Evolutionary conservation across 805 yeast genomes (phyloP).

Genomic region (Jamesozyma gamospora): DNA sequence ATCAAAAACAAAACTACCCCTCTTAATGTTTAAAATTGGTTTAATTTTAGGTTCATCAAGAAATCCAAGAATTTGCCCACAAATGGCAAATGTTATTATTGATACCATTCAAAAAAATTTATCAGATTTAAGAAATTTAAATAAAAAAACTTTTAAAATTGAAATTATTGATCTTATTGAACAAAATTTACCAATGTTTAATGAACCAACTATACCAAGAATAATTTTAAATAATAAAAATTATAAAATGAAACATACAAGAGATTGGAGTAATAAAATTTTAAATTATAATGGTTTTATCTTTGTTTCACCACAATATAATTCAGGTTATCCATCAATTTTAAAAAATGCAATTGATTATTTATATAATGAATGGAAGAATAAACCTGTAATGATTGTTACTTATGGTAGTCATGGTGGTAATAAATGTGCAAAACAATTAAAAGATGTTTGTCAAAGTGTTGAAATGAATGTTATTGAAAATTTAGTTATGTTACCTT

Average conservation of each 20-base stretch:
- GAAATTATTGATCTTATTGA: slow-evolving; percentile 26
- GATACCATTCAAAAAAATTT: slow-evolving; percentile 5
- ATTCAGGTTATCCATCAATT: slow-evolving; percentile 31
- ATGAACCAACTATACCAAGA: slow-evolving; percentile 24
- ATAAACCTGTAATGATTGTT: slow-evolving; percentile 28
- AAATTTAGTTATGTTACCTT: slow-evolving; percentile 7
- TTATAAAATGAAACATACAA: slow-evolving; percentile 20
- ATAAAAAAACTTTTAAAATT: slow-evolving; percentile 1
- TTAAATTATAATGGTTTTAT: slow-evolving; percentile 21
- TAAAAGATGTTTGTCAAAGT: slow-evolving; percentile 18
- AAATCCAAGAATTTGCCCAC: slow-evolving; percentile 11
- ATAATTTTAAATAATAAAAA: slow-evolving; percentile 9
- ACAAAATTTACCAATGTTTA: slow-evolving; percentile 24
- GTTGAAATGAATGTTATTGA: slow-evolving; percentile 9
- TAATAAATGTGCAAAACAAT: slow-evolving; percentile 16
- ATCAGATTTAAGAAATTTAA: neutral
- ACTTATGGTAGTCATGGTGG: slow-evolving; percentile 30
- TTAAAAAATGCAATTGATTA: slow-evolving; percentile 33
- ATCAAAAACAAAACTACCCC: no score
- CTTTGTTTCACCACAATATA: slow-evolving; percentile 33
- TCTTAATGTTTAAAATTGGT: slow-evolving; percentile 7
- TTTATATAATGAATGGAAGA: slow-evolving; percentile 28
- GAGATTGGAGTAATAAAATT: slow-evolving; percentile 24
- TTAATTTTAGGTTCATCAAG: slow-evolving; percentile 13
- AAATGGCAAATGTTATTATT: slow-evolving; percentile 11